Base-by-base conservation (phyloP, 78 protist species). In the Speleostelium caveatum region DNA sequence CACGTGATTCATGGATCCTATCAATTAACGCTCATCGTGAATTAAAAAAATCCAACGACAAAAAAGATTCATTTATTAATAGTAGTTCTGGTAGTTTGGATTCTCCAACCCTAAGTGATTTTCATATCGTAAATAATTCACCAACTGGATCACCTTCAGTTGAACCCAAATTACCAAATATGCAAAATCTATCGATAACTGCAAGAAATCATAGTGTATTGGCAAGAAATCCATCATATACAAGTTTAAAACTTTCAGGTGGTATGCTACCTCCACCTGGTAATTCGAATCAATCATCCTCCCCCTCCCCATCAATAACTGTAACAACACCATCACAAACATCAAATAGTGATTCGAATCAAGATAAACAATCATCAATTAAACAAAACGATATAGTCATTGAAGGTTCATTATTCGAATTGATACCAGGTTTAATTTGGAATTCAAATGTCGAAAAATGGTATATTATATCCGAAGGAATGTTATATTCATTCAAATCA, bases 391-490 rank as follows among this genome's bases (percentile, higher is more conserved):
- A 83, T 32, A 69, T 83, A 42, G 32, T 83, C 0, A 83, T 83
- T 58, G 91, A 83, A 45, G 91, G 91, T 28, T 39, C 67, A 21
- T 71, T 83, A 35, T 68, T 61, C 28, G 91, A 83, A 60, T 69
- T 83, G 45, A 67, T 83, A 30, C 91, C 91, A 59, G 91, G 91
- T 32, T 41, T 83, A 41, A 5, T 83, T 0, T 83, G 91, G 91
- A 83, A 83, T 45, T 83, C 91, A 36, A 83, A 83, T 69, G 38
- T 62, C 8, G 91, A 83, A 53, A 83, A 83, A 42, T 83, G 91
- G 91, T 83, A 59, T 69, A 61, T 83, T 0, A 79, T 83, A 21
- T 83, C 91, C 0, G 77, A 67, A 38, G 79, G 91, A 45, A 83
- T 83, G 32, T 72, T 83, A 22, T 83, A 59, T 45, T 56, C 79